Evolutionary conservation across 768 basidiomycete species (phyloP).

Genomic region (Pleurotus sapidus): DNA sequence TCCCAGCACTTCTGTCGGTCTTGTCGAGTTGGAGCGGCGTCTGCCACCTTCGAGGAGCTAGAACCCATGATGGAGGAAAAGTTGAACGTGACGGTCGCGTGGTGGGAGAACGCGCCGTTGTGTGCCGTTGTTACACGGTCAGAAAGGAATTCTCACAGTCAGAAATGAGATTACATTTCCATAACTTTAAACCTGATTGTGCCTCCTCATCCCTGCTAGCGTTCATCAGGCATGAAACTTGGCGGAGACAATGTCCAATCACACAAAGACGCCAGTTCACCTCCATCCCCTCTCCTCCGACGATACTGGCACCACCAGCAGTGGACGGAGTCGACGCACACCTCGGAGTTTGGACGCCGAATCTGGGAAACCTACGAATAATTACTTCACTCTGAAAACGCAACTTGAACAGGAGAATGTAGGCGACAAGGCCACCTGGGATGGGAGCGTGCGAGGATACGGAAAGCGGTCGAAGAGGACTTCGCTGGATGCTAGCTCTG

Average conservation of each 20-base stretch:
- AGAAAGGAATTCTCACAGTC: neutral
- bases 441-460: conserved; percentile 57
- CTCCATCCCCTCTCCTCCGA: conserved; percentile 72
- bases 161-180: neutral
- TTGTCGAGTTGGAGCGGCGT: conserved; percentile 29
- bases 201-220: too few species aligned
- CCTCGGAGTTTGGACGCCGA: conserved; percentile 36
- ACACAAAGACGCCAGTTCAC: conserved; percentile 56
- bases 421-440: conserved; percentile 31
- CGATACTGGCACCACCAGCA: conserved; percentile 30
- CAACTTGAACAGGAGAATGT: conserved; percentile 48
- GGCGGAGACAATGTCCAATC: conserved; percentile 11
- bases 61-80: neutral
- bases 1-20: conserved; percentile 88
- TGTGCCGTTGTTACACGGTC: neutral
- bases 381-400: conserved; percentile 62
- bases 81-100: too few species aligned
- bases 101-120: too few species aligned
- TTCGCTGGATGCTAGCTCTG: conserved; percentile 15
- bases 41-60: neutral
- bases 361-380: conserved; percentile 32
- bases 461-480: conserved; percentile 36
- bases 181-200: too few species aligned
- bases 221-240: too few species aligned
- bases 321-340: conserved; percentile 40